Evolutionary conservation across 495 filamentous ascomycete genomes (phyloP), one percentile per base, ranked within the genome.

Genomic region (Cercophora newfieldiana): DNA sequence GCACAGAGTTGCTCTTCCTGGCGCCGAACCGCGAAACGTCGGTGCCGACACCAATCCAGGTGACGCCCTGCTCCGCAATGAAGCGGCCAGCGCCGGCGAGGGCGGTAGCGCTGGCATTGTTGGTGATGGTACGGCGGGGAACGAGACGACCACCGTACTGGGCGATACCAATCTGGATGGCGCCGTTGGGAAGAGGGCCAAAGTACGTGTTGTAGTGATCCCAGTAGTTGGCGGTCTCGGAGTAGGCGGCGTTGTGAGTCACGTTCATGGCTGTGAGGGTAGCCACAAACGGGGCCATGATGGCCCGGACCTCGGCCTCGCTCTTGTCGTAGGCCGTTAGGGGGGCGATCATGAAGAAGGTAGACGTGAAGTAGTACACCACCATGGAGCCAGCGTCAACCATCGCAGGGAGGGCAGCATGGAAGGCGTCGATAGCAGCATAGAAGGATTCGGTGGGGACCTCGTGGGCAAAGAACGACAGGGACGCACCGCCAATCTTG

Each of bases 71-170:
- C 58, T 75, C 72, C 51, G 81, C 66, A 51, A 85, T 77, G 33
- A 71, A 70, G 44, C 74, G 75, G 0, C 77, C 72, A 10, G 75
- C 69, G 33, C 79, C 71, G n/a, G 81, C 79, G 59, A 81, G 76
- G 16, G 56, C 68, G 19, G 62, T 53, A n/a, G 65, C 51, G 30
- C 47, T 62, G 6, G 54, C 22, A 47, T 33, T n/a, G 48, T 79
- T 72, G 33, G 75, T 26, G 28, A 88, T 75, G 10, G 84, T 74
- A n/a, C 72, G 69, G 47, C 82, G 79, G 5, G 87, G 86, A 55
- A 90, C 82, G 12, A 90, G 79, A 30, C 88, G 83, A 31, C 87
- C 86, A 22, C 86, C 87, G 71, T 85, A 85, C 59, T 87, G 81
- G 66, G 78, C 80, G 19, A 74, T 75, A 56, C 79, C 75, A 48